phyloP scores from a whole-genome alignment of 2,329 filamentous ascomycete genomes.

The Fusarium subglutinans region DNA sequence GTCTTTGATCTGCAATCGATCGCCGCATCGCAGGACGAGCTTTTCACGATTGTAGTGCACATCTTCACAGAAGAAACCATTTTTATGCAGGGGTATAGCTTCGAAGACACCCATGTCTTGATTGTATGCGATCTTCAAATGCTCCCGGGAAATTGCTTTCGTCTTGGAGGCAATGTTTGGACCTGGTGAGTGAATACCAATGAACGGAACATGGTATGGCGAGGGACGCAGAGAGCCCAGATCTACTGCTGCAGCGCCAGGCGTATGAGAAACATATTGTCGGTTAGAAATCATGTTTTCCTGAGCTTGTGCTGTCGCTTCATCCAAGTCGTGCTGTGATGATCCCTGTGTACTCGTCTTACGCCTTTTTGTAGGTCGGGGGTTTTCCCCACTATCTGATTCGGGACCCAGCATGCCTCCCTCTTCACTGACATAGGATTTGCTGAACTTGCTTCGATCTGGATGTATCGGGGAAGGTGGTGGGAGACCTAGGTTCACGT shows the following conservation, averaged over 20 bases:
- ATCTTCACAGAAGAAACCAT: conserved; percentile 76
- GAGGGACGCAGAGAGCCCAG: conserved; percentile 68
- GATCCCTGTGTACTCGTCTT: conserved; percentile 57
- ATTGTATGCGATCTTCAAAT: conserved; percentile 78
- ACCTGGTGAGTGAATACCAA: conserved; percentile 77
- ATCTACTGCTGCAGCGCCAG: conserved; percentile 67
- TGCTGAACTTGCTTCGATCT: conserved; percentile 65
- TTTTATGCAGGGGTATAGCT: conserved; percentile 68
- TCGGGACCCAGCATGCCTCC: conserved; percentile 74
- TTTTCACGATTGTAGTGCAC: conserved; percentile 63
- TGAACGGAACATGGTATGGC: conserved; percentile 69
- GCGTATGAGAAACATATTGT: conserved; percentile 69
- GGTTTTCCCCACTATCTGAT: conserved; percentile 63
- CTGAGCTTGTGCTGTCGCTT: conserved; percentile 46
- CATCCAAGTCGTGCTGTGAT: conserved; percentile 54
- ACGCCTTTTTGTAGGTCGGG: conserved; percentile 58
- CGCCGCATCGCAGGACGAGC: conserved; percentile 69
- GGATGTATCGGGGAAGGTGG: conserved; percentile 60
- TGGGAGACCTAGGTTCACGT: conserved; percentile 59
- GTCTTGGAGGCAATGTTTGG: conserved; percentile 69
- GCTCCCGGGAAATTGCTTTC: conserved; percentile 77
- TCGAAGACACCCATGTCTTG: conserved; percentile 70
- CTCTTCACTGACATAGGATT: conserved; percentile 74
- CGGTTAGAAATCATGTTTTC: conserved; percentile 64
- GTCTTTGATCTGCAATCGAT: conserved; percentile 76